phyloP scores from a whole-genome alignment of 768 basidiomycete species.

The Hypsizygus marmoreus region DNA sequence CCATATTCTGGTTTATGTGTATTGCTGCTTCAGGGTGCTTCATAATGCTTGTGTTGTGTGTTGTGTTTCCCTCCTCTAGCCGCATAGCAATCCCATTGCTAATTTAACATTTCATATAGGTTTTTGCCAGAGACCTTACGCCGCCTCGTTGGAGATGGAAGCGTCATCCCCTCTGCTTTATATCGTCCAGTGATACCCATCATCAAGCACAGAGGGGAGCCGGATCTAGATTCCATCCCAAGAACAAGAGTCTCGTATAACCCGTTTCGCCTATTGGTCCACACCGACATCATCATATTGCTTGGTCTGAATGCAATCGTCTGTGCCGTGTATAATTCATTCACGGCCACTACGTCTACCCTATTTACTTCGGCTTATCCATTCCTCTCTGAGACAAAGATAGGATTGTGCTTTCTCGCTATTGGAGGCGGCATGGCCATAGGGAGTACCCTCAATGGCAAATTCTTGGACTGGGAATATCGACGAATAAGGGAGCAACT shows the following conservation, averaged over 20 bases:
- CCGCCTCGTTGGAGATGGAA: constrained; percentile 54
- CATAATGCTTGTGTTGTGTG: constrained; percentile 48
- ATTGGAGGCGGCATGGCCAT: constrained; percentile 72
- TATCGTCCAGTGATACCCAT: constrained; percentile 59
- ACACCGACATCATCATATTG: constrained; percentile 57
- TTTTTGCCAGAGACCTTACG: constrained; percentile 57
- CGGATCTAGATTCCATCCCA: constrained; percentile 26
- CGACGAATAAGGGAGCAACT: constrained; percentile 37
- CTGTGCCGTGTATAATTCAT: constrained; percentile 60
- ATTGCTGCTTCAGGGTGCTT: constrained; percentile 50
- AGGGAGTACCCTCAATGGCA: constrained; percentile 61
- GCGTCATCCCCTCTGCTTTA: constrained; percentile 44
- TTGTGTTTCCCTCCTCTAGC: constrained; percentile 27
- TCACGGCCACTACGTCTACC: constrained; percentile 62
- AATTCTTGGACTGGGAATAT: constrained; percentile 69
- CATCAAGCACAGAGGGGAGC: constrained; percentile 31
- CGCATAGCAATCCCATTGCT: constrained; percentile 37
- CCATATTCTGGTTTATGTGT: constrained; percentile 66
- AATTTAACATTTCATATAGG: constrained; percentile 35
- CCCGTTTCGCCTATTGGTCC: constrained; percentile 55
- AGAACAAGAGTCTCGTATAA: constrained; percentile 48
- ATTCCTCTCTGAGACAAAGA: constrained; percentile 57
- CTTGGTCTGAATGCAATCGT: constrained; percentile 52
- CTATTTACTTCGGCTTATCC: constrained; percentile 62
- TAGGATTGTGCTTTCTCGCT: constrained; percentile 79